Conservation (phyloP, 2,329 filamentous ascomycete genomes). For the Microdochium paspali region DNA sequence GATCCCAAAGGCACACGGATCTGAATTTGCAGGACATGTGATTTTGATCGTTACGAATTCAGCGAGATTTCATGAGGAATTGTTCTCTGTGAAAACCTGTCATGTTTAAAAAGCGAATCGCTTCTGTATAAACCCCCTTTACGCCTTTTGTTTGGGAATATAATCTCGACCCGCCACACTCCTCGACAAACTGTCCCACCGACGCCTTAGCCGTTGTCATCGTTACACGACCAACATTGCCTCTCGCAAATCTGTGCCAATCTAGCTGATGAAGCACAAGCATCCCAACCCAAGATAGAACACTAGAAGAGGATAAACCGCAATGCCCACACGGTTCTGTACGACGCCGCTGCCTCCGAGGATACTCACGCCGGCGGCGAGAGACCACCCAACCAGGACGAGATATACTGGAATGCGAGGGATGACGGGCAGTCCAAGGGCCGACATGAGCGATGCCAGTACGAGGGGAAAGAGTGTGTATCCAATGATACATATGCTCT, state of each 20-base stretch:
- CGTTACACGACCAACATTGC: not conserved
- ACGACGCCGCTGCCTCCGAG: constrained; percentile 91
- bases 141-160: too few relatives aligned
- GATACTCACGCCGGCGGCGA: constrained; percentile 93
- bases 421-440: constrained; percentile 68
- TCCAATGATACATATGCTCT: constrained; percentile 95
- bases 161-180: not conserved
- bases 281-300: constrained; percentile 92
- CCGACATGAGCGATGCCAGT: constrained; percentile 82
- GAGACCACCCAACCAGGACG: constrained; percentile 80
- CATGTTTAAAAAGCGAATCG: too few relatives aligned
- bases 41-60: too few relatives aligned
- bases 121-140: too few relatives aligned
- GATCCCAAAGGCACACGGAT: too few relatives aligned
- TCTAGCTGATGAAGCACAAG: constrained; percentile 90
- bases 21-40: too few relatives aligned
- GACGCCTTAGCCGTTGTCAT: not conserved
- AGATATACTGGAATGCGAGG: constrained; percentile 85
- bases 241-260: not conserved
- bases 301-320: constrained; percentile 88
- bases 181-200: not conserved
- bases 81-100: too few relatives aligned
- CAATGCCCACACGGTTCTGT: constrained; percentile 86
- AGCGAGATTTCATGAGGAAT: too few relatives aligned
- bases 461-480: constrained; percentile 97